These are phyloP conservation scores for Blepharisma japonicum DNA, from an alignment of 73 alveolate genomes.

Conservation along the genomic window DNA sequence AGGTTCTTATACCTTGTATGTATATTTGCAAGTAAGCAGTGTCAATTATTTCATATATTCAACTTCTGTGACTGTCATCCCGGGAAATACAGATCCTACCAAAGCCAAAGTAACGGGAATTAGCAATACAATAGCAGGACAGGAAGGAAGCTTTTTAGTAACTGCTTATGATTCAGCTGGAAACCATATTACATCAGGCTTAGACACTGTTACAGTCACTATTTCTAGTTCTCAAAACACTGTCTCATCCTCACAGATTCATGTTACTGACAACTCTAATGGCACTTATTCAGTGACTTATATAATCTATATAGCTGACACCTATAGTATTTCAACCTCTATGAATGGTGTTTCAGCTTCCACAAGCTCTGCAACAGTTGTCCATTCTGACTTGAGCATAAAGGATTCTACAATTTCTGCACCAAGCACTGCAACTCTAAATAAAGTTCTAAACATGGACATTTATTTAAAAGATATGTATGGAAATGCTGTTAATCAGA, in stretches of 20 bases:
- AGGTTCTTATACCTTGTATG: constrained; percentile 3
- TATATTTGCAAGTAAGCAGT: neutral
- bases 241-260: constrained; percentile 6
- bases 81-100: constrained; percentile 10
- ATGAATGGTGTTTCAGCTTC: neutral
- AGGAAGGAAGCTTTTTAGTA: constrained; percentile 6
- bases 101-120: neutral
- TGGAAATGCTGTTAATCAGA: neutral
- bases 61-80: constrained; percentile 1
- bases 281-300: neutral
- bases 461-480: constrained; percentile 5
- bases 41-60: neutral
- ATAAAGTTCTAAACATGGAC: neutral
- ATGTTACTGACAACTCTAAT: neutral
- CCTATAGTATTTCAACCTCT: neutral
- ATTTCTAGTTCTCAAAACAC: neutral
- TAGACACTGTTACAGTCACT: neutral
- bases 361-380: neutral
- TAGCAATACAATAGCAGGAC: neutral
- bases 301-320: neutral
- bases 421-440: neutral
- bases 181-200: neutral
- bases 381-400: neutral
- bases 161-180: constrained; percentile 24
- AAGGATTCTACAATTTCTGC: constrained; percentile 21